Evolutionary conservation across 1,139 yeast genomes (phyloP).

Genomic region (Geotrichum siamense): DNA sequence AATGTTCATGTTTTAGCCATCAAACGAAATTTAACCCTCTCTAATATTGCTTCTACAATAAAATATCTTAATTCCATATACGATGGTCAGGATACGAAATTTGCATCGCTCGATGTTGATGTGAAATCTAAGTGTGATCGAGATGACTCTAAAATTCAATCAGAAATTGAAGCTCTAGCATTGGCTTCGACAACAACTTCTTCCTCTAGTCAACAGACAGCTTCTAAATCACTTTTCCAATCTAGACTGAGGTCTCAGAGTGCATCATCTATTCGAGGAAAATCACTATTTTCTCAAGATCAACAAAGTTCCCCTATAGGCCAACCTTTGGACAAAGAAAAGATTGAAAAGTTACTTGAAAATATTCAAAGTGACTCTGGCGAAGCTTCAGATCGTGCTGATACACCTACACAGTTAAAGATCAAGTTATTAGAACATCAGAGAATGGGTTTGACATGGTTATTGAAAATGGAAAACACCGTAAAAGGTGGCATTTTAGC

Average conservation of each 20-base stretch:
- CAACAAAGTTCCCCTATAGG: not conserved
- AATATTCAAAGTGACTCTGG: constrained; percentile 54
- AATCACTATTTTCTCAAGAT: constrained; percentile 7
- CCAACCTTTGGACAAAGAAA: constrained; percentile 28
- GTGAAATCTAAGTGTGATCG: not conserved
- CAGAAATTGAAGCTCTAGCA: constrained; percentile 4
- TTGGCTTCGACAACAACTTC: not conserved
- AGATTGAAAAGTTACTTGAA: constrained; percentile 50
- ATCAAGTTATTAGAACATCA: constrained; percentile 75
- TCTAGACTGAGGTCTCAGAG: not conserved
- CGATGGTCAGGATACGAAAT: constrained; percentile 2
- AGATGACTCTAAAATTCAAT: constrained; percentile 1
- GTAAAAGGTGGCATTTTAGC: constrained; percentile 77
- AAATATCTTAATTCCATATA: not conserved
- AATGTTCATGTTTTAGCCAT: not conserved
- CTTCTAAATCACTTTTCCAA: not conserved
- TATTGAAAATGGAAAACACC: constrained; percentile 52
- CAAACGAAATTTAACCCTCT: constrained; percentile 1
- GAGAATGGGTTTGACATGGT: constrained; percentile 78
- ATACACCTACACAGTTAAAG: constrained; percentile 64
- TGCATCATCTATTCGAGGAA: constrained; percentile 2
- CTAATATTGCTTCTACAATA: constrained; percentile 2
- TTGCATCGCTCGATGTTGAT: not conserved
- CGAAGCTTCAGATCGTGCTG: constrained; percentile 40
- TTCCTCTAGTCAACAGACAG: not conserved